Evolutionary conservation across 2,329 filamentous ascomycete species (phyloP).

Genomic region (Lachnellula arida): DNA sequence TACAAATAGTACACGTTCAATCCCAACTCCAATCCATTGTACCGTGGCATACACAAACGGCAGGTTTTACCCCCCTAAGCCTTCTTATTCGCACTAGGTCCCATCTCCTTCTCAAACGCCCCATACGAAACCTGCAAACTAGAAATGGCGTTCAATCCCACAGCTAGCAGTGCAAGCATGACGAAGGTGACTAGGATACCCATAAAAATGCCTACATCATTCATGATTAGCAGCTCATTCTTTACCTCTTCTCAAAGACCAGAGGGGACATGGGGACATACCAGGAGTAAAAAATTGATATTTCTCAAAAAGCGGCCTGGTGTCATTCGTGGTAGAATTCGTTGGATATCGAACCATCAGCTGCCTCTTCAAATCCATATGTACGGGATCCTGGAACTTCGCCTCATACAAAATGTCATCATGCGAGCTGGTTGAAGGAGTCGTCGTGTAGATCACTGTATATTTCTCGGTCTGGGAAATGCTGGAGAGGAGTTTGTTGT

Average conservation of each 20-base stretch:
- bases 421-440: conserved; percentile 35
- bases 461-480: conserved; percentile 38
- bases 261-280: conserved; percentile 32
- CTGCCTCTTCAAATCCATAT: conserved; percentile 69
- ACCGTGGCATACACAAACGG: not conserved
- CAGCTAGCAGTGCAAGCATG: conserved; percentile 71
- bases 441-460: conserved; percentile 72
- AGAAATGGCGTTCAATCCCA: conserved; percentile 69
- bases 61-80: conserved; percentile 42
- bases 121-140: conserved; percentile 88
- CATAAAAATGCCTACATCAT: conserved; percentile 75
- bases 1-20: conserved; percentile 3
- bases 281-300: conserved; percentile 93
- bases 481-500: conserved; percentile 34
- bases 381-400: conserved; percentile 57
- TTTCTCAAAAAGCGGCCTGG: conserved; percentile 71
- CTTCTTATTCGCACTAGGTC: conserved; percentile 84
- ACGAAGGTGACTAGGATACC: conserved; percentile 66
- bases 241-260: not conserved
- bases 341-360: conserved; percentile 35
- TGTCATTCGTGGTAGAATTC: conserved; percentile 40
- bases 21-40: conserved; percentile 1
- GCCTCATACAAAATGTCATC: conserved; percentile 51
- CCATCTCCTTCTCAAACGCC: conserved; percentile 95
- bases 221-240: not conserved